Conservation (phyloP, 495 filamentous ascomycete species). For the Pyrenula aspistea region DNA sequence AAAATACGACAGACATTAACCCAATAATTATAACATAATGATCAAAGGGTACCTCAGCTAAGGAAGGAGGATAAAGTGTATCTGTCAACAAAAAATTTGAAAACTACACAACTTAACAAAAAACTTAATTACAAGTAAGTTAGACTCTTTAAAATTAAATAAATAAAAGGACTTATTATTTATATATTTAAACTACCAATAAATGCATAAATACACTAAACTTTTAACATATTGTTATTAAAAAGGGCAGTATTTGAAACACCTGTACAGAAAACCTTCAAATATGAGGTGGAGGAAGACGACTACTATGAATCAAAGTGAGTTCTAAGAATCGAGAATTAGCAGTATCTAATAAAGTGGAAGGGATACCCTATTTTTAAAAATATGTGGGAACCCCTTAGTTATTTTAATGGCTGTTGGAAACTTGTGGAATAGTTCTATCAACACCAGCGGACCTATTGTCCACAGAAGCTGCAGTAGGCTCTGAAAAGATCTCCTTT, state of each 20-base stretch:
- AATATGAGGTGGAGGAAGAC: not conserved
- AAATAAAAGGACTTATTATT: not conserved
- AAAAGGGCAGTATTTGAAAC: not conserved
- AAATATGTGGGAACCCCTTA: not conserved
- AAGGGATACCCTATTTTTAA: not conserved
- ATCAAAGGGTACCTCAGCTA: not conserved
- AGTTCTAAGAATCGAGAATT: not conserved
- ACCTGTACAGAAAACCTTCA: not conserved
- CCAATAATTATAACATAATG: not conserved
- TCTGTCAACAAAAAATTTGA: not conserved
- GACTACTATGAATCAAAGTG: not conserved
- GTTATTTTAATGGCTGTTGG: no score
- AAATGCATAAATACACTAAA: not conserved
- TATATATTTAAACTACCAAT: not conserved
- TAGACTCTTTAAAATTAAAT: not conserved
- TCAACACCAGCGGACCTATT: no score
- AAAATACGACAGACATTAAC: not conserved
- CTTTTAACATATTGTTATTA: not conserved
- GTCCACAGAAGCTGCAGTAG: no score
- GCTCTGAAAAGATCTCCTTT: no score
- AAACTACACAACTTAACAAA: not conserved
- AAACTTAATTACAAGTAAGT: not conserved
- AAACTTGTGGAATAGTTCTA: no score
- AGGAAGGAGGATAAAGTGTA: not conserved
- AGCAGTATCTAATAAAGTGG: not conserved